A percentile compares a stretch with the other conserved stretches of the same genome.
phyloP scores from a whole-genome alignment of 805 yeast species.

The Vanderwaltozyma tropicalis region DNA sequence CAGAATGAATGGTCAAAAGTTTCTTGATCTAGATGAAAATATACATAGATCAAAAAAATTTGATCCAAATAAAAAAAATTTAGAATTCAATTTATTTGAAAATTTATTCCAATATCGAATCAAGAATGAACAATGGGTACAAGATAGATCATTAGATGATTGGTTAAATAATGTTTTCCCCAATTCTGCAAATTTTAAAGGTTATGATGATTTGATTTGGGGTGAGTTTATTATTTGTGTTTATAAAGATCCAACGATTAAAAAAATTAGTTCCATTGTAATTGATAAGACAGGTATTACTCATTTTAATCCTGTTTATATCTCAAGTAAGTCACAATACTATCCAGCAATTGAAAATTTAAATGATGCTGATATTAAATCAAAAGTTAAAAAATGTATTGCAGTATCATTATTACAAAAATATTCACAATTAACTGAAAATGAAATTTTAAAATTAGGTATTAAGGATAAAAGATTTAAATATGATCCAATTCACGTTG shows the following conservation, averaged over 20 bases:
- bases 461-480: slow-evolving; percentile 22
- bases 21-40: background rate
- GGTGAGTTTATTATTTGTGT: slow-evolving; percentile 19
- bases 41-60: no score
- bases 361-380: slow-evolving; percentile 34
- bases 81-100: slow-evolving; percentile 3
- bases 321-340: slow-evolving; percentile 52
- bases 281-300: slow-evolving; percentile 59
- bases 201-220: slow-evolving; percentile 21
- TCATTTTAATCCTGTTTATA: slow-evolving; percentile 45
- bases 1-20: no score
- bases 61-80: no score
- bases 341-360: slow-evolving; percentile 73
- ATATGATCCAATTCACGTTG: slow-evolving; percentile 81
- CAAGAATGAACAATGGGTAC: slow-evolving; percentile 2
- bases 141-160: slow-evolving; percentile 6
- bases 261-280: slow-evolving; percentile 41
- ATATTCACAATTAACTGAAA: slow-evolving; percentile 44
- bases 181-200: slow-evolving; percentile 16
- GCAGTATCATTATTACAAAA: slow-evolving; percentile 67
- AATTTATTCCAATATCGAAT: slow-evolving; percentile 4
- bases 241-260: slow-evolving; percentile 20
- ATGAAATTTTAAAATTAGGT: slow-evolving; percentile 6
- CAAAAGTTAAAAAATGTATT: slow-evolving; percentile 60
- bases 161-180: slow-evolving; percentile 16